phyloP scores from a whole-genome alignment of 148 eudicot genomes.

The Suaeda aralocaspica region DNA sequence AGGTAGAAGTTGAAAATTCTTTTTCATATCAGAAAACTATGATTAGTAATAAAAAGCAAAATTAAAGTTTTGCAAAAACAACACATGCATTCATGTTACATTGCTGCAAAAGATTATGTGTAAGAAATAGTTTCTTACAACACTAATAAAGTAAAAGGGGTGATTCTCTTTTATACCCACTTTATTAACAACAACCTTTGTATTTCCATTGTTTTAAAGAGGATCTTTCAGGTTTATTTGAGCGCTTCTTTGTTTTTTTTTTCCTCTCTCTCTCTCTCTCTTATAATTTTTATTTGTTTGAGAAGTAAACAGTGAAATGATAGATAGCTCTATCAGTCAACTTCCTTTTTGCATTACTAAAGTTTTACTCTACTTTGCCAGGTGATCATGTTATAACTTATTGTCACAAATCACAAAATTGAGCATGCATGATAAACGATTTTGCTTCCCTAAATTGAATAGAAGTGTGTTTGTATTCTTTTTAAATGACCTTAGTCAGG shows the following conservation, averaged over 20 bases:
- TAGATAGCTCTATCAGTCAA: conserved; percentile 53
- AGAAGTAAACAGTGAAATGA: conserved; percentile 63
- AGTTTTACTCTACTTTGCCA: no score
- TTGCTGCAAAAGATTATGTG: neutral
- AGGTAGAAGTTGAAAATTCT: conserved; percentile 22
- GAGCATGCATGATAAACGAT: no score
- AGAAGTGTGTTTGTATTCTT: no score
- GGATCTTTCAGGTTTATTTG: conserved; percentile 19
- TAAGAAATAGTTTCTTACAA: neutral
- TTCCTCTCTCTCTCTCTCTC: neutral
- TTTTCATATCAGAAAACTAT: conserved; percentile 8
- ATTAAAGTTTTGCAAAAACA: conserved; percentile 22
- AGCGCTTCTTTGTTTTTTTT: conserved; percentile 9
- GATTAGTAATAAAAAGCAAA: neutral
- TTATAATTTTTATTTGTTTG: conserved; percentile 18
- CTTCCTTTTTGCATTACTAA: no score
- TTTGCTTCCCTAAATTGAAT: no score
- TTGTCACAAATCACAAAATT: no score
- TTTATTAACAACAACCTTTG: neutral
- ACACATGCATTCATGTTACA: conserved; percentile 10
- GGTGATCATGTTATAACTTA: no score
- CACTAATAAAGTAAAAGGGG: conserved; percentile 3
- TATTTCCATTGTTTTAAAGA: conserved; percentile 10
- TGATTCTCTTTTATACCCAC: conserved; percentile 12
- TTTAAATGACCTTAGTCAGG: no score